These are phyloP conservation scores for Tolypocladium pustulatum DNA, from an alignment of 2,329 filamentous ascomycete genomes.

Conservation along the genomic window DNA sequence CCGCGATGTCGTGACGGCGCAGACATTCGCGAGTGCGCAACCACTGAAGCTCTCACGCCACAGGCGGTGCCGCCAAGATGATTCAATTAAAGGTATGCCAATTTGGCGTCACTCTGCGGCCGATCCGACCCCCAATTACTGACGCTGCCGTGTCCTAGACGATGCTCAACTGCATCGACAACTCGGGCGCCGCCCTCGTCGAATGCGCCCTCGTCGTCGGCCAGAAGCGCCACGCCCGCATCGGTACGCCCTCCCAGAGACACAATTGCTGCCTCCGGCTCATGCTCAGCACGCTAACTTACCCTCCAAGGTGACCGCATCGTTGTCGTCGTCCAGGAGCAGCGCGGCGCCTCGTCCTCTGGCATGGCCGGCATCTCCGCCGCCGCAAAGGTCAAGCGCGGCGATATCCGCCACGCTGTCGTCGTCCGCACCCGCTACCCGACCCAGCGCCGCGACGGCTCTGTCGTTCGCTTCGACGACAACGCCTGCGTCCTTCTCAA, in stretches of 20 bases:
- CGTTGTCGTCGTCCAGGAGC: slow-evolving; percentile 95
- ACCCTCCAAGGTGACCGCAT: slow-evolving; percentile 71
- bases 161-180: slow-evolving; percentile 99
- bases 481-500: slow-evolving; percentile 97
- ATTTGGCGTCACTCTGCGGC: background rate
- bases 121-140: slow-evolving; percentile 2
- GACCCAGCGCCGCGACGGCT: slow-evolving; percentile 77
- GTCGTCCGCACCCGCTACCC: slow-evolving; percentile 88
- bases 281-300: background rate
- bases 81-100: slow-evolving; percentile 74
- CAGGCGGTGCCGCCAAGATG: slow-evolving; percentile 46
- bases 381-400: slow-evolving; percentile 87
- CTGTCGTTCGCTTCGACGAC: slow-evolving; percentile 87
- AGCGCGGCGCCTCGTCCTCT: slow-evolving; percentile 67
- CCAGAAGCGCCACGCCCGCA: slow-evolving; percentile 78
- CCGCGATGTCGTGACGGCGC: background rate
- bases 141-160: slow-evolving; percentile 42
- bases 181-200: slow-evolving; percentile 93
- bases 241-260: slow-evolving; percentile 51
- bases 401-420: slow-evolving; percentile 92
- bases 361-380: slow-evolving; percentile 61
- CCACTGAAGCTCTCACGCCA: slow-evolving; percentile 1
- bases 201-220: slow-evolving; percentile 91
- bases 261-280: background rate
- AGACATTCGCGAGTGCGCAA: background rate